Evolutionary conservation across 2,329 filamentous ascomycete species (phyloP), one percentile per base, ranked within the genome.

Genomic region (Scytalidium lignicola): DNA sequence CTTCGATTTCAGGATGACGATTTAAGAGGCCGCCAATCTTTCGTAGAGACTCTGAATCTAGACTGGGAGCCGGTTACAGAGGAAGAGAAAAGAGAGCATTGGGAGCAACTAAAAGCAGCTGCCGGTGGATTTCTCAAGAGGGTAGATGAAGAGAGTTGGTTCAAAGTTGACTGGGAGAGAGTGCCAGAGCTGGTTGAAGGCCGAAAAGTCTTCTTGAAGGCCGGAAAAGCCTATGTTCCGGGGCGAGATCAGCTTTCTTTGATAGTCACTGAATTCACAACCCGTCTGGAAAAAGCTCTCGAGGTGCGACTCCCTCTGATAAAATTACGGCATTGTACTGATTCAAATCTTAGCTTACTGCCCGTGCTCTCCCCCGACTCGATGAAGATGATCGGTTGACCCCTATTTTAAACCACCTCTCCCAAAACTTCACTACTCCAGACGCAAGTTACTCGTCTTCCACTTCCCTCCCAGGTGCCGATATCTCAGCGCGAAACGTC

Each of bases 151-250:
- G 89, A 93, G 60, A 83, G 74, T 21, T 99, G 90, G 86, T 95
- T 95, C 75, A 97, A 96, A 71, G 90, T 97, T 1, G 90, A 96
- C 62, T 99, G 92, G 90, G 87, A 90, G 65, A 81, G 84, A 28
- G 93, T 99, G 1, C 90, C 92, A 0, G 92, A 97, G 53, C 71
- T 99, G 32, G 84, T 99, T 1, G 91, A 96, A 68, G 71, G 79
- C 44, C 78, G 92, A 45, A 79, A 80, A 46, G 88, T 95, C 1
- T 83, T 93, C 48, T 56, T 97, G 56, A 85, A 78, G 58, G 82
- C 72, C 22, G 93, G 93, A 2, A 93, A 90, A 67, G 93, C 93
- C 1, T 99, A 90, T 63, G 92, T 99, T 1, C 92, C 93, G 1
- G 83, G 85, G 12, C 79, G 84, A 50, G 90, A 96, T 66, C 90